Evolutionary conservation across 2,329 filamentous ascomycete genomes (phyloP).

Genomic region (Diaporthe citrichinensis): DNA sequence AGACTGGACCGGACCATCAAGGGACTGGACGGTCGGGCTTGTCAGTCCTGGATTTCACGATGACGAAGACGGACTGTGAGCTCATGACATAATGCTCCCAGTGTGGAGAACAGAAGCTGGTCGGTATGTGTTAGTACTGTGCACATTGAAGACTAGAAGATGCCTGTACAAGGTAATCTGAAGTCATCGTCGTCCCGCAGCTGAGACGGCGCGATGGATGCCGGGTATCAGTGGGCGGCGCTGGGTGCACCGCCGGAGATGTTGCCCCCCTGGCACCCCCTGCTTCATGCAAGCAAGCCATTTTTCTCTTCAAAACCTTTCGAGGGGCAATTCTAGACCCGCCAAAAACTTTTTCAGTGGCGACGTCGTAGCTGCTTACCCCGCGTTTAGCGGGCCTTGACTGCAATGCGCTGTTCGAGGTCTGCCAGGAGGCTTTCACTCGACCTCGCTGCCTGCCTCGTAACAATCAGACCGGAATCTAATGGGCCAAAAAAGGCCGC

Average conservation of each 20-base stretch:
- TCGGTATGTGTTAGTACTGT: background rate
- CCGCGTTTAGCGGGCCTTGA: slow-evolving; percentile 34
- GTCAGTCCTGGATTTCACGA: background rate
- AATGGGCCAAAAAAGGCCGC: slow-evolving; percentile 2
- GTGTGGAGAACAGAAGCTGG: background rate
- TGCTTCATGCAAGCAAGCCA: slow-evolving; percentile 28
- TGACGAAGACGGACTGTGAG: background rate
- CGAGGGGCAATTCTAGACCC: slow-evolving; percentile 35
- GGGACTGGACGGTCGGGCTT: background rate
- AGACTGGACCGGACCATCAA: background rate
- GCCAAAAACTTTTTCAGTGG: slow-evolving; percentile 38
- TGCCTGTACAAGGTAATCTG: background rate
- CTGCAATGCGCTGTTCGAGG: slow-evolving; percentile 29
- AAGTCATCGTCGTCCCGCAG: slow-evolving; percentile 8
- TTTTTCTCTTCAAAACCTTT: slow-evolving; percentile 26
- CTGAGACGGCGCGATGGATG: background rate
- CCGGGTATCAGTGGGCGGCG: background rate
- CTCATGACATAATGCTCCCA: background rate
- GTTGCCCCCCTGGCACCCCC: slow-evolving; percentile 1
- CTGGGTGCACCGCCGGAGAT: background rate
- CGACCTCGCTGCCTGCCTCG: slow-evolving; percentile 7
- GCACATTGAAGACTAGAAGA: background rate
- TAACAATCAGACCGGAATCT: background rate
- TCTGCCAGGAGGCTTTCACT: background rate
- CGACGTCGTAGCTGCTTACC: slow-evolving; percentile 33